Conservation (phyloP, 2,329 filamentous ascomycete species). For the Chalaropsis ovoidea region DNA sequence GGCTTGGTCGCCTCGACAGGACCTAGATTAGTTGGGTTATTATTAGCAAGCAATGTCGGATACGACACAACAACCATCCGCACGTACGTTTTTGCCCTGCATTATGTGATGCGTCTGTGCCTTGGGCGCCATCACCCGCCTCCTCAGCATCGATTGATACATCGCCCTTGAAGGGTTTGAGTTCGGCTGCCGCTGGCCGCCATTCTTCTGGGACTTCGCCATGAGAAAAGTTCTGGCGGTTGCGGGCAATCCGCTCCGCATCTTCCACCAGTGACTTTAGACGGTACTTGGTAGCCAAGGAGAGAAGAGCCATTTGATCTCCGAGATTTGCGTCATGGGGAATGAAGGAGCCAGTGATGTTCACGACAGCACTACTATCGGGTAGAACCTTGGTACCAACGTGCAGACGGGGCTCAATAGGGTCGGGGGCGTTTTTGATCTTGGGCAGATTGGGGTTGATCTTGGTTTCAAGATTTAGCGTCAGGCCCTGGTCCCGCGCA, state of each 20-base stretch:
- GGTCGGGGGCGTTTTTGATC: slow-evolving; percentile 17
- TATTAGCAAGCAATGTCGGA: background rate
- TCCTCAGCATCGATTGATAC: slow-evolving; percentile 1
- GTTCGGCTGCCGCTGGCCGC: slow-evolving; percentile 54
- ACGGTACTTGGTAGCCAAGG: slow-evolving; percentile 71
- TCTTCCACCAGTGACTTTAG: slow-evolving; percentile 69
- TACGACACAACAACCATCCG: too few species aligned
- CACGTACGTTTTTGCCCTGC: slow-evolving; percentile 23
- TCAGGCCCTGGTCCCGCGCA: slow-evolving; percentile 47
- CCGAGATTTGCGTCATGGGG: slow-evolving; percentile 65
- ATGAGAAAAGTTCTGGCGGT: slow-evolving; percentile 67
- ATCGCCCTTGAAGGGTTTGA: slow-evolving; percentile 33
- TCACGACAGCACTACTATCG: slow-evolving; percentile 39
- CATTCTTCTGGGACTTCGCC: slow-evolving; percentile 70
- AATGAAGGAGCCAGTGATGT: slow-evolving; percentile 55
- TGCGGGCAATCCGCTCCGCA: slow-evolving; percentile 57
- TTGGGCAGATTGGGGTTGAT: slow-evolving; percentile 39
- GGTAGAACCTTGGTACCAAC: slow-evolving; percentile 22
- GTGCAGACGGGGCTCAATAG: slow-evolving; percentile 21
- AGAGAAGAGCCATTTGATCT: slow-evolving; percentile 73
- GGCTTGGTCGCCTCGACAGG: slow-evolving; percentile 26
- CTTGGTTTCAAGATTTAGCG: slow-evolving; percentile 47
- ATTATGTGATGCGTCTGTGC: background rate
- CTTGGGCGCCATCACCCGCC: background rate
- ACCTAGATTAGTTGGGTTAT: slow-evolving; percentile 16